Base-by-base conservation (phyloP, 2,329 filamentous ascomycete genomes). In the Parascedosporium putredinis region DNA sequence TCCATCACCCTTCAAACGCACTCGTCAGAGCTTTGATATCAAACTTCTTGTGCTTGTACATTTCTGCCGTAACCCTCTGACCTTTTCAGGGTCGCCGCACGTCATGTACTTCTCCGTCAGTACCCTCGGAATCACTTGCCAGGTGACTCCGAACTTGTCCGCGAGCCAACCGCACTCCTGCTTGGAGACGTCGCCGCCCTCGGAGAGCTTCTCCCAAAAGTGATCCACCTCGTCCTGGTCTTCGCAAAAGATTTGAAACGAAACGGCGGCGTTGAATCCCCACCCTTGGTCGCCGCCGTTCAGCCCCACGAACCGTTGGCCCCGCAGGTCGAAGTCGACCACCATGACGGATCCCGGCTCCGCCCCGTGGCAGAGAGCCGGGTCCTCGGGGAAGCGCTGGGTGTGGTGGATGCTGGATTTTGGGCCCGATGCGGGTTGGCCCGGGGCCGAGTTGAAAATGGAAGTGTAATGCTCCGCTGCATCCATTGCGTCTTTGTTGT, bases 161-260 rank as follows among this genome's bases (percentile, higher is more conserved):
- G 57, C 60, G 38, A 73, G 43, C 72, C 71, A 74, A 3, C 71
- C 69, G 53, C 72, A 73, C 50, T 62, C 57, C 55, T 65, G 61
- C 49, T 60, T 62, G 6, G 57, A 53, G 52, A 57, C 56, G 45
- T 69, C 65, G 2, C 65, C 68, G 3, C 66, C 70, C 45, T 67
- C 65, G 7, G 60, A 53, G 23, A 75, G 61, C 58, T 62, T 67
- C 10, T 61, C 62, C 68, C 68, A 75, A 56, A 68, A 73, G 54
- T 71, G 63, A 51, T 75, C 70, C 20, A 75, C 60, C 55, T 75
- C 71, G 0, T 57, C 66, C 58, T 74, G 71, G 56, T 67, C 60
- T 40, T 65, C 63, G 61, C 71, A 73, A 45, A 65, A 59, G 56
- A 74, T 60, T 57, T 67, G 64, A 57, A 74, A 65, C 1, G 67